A percentile compares a stretch with the other conserved stretches of the same genome.
Evolutionary conservation across 1,284 basidiomycete species (phyloP).

Genomic region (Pisolithus thermaeus): DNA sequence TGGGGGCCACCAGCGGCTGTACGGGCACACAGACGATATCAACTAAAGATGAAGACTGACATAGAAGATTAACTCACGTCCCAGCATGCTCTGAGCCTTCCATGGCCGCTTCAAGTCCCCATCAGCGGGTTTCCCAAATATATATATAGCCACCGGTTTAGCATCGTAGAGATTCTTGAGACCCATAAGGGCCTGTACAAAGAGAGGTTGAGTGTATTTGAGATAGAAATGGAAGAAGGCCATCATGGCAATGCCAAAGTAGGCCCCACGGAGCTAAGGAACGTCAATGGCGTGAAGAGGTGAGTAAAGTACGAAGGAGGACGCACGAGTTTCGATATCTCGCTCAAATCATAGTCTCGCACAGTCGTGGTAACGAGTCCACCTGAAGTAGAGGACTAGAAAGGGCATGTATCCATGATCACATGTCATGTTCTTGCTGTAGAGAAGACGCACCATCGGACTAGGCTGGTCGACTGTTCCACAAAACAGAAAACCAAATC

Average conservation of each 20-base stretch:
- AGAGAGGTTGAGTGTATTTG: constrained; percentile 88
- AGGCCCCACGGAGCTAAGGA: constrained; percentile 59
- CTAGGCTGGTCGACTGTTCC: constrained; percentile 51
- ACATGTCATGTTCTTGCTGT: background rate
- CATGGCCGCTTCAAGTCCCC: constrained; percentile 92
- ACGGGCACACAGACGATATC: background rate
- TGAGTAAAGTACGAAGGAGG: background rate
- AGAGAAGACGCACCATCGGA: constrained; percentile 47
- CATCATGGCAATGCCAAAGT: constrained; percentile 86
- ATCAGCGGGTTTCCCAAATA: constrained; percentile 71
- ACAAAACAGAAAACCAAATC: background rate
- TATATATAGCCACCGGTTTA: constrained; percentile 74
- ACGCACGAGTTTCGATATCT: constrained; percentile 82
- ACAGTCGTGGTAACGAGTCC: constrained; percentile 90
- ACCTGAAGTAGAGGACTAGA: constrained; percentile 65
- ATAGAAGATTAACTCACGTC: constrained; percentile 39
- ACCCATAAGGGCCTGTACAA: constrained; percentile 88
- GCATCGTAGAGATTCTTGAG: constrained; percentile 84
- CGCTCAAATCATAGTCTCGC: constrained; percentile 87
- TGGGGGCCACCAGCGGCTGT: constrained; percentile 52
- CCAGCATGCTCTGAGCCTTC: constrained; percentile 73
- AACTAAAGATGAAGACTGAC: background rate
- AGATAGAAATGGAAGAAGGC: constrained; percentile 83
- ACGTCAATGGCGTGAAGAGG: background rate
- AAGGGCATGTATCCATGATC: constrained; percentile 2